Evolutionary conservation across 208 protist genomes (phyloP), one percentile per base, ranked within the genome.

Genomic region (Leishmania braziliensis): DNA sequence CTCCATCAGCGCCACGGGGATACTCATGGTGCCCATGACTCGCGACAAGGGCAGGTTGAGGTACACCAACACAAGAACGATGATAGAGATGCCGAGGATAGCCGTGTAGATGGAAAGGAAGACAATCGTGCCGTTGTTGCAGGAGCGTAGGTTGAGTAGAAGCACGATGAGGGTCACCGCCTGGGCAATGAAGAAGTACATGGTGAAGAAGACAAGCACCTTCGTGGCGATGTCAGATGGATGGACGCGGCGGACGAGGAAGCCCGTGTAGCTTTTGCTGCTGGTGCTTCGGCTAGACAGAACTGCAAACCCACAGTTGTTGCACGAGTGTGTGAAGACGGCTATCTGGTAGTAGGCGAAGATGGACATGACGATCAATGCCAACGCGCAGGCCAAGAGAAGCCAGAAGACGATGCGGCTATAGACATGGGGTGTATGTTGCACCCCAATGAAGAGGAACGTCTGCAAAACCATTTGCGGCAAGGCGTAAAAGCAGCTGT

Each of bases 391-490:
- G 60, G 69, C 81, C 16, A 87, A 60, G 36, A 96, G 76, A 50
- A 95, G 62, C 80, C 83, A 92, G 60, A 78, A 84, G 10, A 88
- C 79, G 9, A 63, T 56, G 3, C 62, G 62, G 20, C 16, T 3
- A 14, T 70, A 1, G 29, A 9, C 33, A 18, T 33, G 5, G 29
- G 0, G n/a, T 14, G 33, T 18, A 33, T 56, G 12, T 39, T 63
- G 2, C 12, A 80, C 72, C 10, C 82, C 60, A 26, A 51, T 66
- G 63, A 92, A 93, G 12, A 94, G 83, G 81, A 91, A 97, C 51
- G 80, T 86, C 82, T 97, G 94, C n/a, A 97, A 0, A 48, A 94
- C 78, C 39, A 95, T 62, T 78, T 97, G 94, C 33, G 92, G 94
- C 78, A 90, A 88, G 3, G 90, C 91, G 68, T 84, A 89, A 71